Evolutionary conservation across 257 asterid genomes (phyloP).

Genomic region (Solanum sparsipilum): DNA sequence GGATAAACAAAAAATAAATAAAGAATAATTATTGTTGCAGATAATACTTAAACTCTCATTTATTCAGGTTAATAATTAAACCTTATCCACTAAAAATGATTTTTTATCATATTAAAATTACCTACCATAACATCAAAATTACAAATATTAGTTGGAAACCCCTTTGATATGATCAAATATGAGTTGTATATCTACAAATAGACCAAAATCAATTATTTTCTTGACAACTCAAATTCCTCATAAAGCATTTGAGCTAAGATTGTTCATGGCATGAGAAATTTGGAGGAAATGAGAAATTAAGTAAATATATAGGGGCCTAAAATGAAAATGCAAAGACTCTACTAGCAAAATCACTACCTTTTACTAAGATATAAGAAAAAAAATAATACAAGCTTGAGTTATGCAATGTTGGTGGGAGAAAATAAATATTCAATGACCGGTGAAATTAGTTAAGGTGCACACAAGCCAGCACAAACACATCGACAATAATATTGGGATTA

Average conservation of each 20-base stretch:
- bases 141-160: neutral
- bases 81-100: neutral
- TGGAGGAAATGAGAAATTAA: neutral
- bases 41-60: neutral
- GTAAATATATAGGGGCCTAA: neutral
- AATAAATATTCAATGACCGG: accelerated
- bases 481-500: neutral
- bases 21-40: neutral
- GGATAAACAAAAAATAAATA: neutral
- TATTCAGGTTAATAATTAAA: neutral
- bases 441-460: neutral
- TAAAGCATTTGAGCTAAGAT: neutral
- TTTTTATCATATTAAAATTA: neutral
- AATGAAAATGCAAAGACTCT: neutral
- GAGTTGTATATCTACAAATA: neutral
- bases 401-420: neutral
- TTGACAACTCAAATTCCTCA: neutral
- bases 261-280: neutral
- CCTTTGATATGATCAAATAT: neutral
- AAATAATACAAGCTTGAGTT: neutral
- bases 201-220: neutral
- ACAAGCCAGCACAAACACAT: no score
- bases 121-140: neutral
- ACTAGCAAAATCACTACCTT: neutral
- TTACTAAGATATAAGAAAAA: neutral